A percentile compares a stretch with the other conserved stretches of the same genome.
Evolutionary conservation across 2,329 filamentous ascomycete species (phyloP).

Genomic region (Colletotrichum simmondsii): DNA sequence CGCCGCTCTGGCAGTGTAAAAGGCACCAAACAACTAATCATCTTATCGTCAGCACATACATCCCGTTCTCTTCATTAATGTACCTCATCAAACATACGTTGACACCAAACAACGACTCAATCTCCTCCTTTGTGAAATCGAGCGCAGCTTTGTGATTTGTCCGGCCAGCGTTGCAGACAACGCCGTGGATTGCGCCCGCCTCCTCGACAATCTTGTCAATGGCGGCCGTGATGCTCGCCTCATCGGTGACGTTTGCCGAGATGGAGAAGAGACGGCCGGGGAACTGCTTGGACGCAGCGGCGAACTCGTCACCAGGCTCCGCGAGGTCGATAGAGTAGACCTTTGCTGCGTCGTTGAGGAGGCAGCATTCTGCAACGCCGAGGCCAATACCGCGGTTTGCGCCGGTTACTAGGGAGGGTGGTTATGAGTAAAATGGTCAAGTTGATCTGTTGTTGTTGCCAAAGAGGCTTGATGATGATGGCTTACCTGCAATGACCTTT

Average conservation of each 20-base stretch:
- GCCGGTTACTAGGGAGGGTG: conserved; percentile 46
- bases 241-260: conserved; percentile 58
- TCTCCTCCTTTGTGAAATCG: conserved; percentile 48
- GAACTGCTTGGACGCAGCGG: conserved; percentile 38
- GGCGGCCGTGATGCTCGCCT: conserved; percentile 54
- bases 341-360: conserved; percentile 53
- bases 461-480: no score
- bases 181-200: conserved; percentile 56
- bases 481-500: conserved; percentile 52
- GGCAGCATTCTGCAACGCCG: conserved; percentile 58
- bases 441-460: no score
- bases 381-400: conserved; percentile 58
- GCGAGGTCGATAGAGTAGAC: conserved; percentile 49
- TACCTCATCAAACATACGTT: conserved; percentile 20
- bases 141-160: conserved; percentile 63
- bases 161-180: conserved; percentile 61
- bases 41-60: background rate
- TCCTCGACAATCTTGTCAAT: conserved; percentile 56
- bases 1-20: conserved; percentile 57
- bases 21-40: conserved; percentile 56
- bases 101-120: conserved; percentile 41
- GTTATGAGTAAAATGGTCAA: background rate
- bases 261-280: conserved; percentile 52
- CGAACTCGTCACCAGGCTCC: conserved; percentile 39
- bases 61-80: background rate